Evolutionary conservation across 805 yeast species (phyloP), one percentile per base, ranked within the genome.

Genomic region (Cyberlindnera maritima): DNA sequence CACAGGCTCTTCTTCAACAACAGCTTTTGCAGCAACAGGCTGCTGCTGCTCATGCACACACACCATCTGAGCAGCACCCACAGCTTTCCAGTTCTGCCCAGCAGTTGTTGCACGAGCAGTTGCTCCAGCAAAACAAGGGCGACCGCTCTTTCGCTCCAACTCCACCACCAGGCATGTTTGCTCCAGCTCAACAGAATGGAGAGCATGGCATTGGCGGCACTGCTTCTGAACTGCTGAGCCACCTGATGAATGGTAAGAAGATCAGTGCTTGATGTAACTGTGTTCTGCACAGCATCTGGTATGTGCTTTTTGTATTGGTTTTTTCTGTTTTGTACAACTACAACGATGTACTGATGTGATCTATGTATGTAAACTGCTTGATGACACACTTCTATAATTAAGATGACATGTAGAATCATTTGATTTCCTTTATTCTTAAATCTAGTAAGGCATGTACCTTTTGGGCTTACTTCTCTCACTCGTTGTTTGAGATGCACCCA

Each of bases 161-260:
- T 4, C 85, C 86, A 25, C 87, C 91, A 34, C 92, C 90, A 6
- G 90, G 90, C 5, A 71, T 83, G 56, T 78, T 80, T 56, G 52
- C 59, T 31, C 50, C 59, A 46, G 42, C 39, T 47, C 57, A 47
- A 20, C 61, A 52, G 36, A 51, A 36, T 20, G 59, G 47, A 26
- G 65, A 56, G 26, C 53, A 43, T 25, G 46, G 46, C 18, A 56
- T 41, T 38, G 56, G 56, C 7, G 78, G 81, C 23, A 80, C 86
- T 41, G 84, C 91, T 49, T 82, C 89, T 35, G 96, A 89, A 61
- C 74, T 90, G 59, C 74, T 90, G 57, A 88, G 81, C 48, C 97
- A 89, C 65, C 72, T 90, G 61, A 83, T 90, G 82, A 83, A 84
- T 57, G 95, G 95, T 25, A 87, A 85, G 62, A 79, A 70, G 56